These are phyloP conservation scores for Penicillium subrubescens DNA, from an alignment of 495 filamentous ascomycete species.

Conservation along the genomic window DNA sequence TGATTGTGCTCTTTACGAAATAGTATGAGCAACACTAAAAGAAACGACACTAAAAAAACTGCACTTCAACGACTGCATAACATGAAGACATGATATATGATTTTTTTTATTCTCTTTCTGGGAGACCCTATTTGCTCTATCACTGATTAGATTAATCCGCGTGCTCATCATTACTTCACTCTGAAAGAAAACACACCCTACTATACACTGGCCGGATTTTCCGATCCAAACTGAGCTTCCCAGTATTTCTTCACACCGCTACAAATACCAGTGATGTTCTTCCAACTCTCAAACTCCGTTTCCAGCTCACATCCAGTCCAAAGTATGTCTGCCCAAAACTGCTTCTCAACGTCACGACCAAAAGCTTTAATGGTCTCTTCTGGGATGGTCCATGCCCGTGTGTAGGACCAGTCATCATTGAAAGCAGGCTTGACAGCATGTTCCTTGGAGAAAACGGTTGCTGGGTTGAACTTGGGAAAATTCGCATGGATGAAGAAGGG, in stretches of 20 bases:
- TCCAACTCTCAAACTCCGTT: slow-evolving; percentile 36
- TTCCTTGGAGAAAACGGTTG: slow-evolving; percentile 38
- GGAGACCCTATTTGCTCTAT: neutral
- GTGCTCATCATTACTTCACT: neutral
- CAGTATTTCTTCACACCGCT: slow-evolving; percentile 11
- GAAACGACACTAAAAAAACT: neutral
- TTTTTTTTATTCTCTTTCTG: neutral
- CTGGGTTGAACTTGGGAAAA: slow-evolving; percentile 53
- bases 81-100: slow-evolving; percentile 5
- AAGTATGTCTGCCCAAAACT: slow-evolving; percentile 50
- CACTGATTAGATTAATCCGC: neutral
- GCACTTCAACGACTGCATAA: neutral
- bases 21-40: neutral
- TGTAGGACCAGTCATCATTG: slow-evolving; percentile 38
- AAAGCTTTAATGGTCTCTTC: slow-evolving; percentile 39
- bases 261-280: slow-evolving; percentile 33
- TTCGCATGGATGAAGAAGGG: slow-evolving; percentile 55
- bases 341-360: slow-evolving; percentile 49
- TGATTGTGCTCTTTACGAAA: neutral
- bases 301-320: slow-evolving; percentile 48
- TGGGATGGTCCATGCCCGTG: slow-evolving; percentile 41
- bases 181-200: neutral
- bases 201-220: slow-evolving; percentile 3
- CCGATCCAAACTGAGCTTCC: slow-evolving; percentile 10
- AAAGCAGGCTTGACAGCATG: slow-evolving; percentile 38